Conservation (phyloP, 2,329 filamentous ascomycete species). For the Diaporthe vexans region DNA sequence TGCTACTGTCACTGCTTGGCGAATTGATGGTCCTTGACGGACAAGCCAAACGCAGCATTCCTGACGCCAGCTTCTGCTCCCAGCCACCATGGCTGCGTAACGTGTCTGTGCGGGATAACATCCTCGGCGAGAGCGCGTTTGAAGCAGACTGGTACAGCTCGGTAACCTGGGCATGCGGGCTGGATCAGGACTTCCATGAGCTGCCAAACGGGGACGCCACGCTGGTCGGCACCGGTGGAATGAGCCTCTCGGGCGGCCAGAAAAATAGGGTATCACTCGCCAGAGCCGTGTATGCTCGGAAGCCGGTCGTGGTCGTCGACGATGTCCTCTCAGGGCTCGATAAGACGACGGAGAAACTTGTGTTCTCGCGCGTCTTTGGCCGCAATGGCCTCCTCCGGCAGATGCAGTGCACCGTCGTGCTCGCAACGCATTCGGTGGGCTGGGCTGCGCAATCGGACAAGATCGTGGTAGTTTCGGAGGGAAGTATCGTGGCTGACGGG, state of each 20-base stretch:
- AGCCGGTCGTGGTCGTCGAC: neutral
- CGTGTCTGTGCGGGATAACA: conserved; percentile 4
- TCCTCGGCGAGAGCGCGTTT: conserved; percentile 2
- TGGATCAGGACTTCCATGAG: neutral
- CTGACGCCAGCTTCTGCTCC: neutral
- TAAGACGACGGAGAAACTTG: neutral
- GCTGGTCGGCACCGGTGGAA: neutral
- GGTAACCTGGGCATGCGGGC: neutral
- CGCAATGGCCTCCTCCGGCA: neutral
- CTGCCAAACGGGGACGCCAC: neutral
- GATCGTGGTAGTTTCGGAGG: neutral
- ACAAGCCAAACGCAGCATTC: neutral
- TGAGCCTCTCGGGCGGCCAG: neutral
- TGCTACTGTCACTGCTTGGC: conserved; percentile 9
- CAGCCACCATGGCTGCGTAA: conserved; percentile 19
- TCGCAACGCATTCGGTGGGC: neutral
- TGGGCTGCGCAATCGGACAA: conserved; percentile 7
- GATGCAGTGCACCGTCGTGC: neutral
- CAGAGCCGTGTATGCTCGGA: neutral
- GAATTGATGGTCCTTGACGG: conserved; percentile 1
- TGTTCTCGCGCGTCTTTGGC: neutral
- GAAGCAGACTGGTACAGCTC: conserved; percentile 1
- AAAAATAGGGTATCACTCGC: neutral
- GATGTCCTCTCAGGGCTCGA: neutral
- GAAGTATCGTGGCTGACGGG: neutral